phyloP scores from a whole-genome alignment of 2,329 filamentous ascomycete species.

The Hirsutella minnesotensis region DNA sequence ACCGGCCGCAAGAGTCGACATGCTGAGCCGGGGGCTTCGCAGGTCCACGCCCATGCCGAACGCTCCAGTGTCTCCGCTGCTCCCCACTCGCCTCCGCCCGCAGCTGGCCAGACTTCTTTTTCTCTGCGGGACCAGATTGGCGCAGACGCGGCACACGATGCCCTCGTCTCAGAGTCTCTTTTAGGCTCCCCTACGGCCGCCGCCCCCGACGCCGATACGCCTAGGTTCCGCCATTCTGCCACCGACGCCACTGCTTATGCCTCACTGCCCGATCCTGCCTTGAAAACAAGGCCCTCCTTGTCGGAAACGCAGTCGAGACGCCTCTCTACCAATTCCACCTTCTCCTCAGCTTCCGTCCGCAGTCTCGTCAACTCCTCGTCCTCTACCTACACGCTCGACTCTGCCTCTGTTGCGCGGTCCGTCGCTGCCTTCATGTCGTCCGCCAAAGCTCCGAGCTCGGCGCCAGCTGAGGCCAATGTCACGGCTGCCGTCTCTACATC shows the following conservation, averaged over 20 bases:
- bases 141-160: slow-evolving; percentile 29
- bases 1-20: slow-evolving; percentile 42
- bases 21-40: slow-evolving; percentile 47
- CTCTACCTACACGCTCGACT: slow-evolving; percentile 43
- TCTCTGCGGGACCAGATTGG: slow-evolving; percentile 28
- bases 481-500: slow-evolving; percentile 28
- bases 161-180: slow-evolving; percentile 23
- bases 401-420: slow-evolving; percentile 26
- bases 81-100: slow-evolving; percentile 36
- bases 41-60: slow-evolving; percentile 43
- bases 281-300: slow-evolving; percentile 32
- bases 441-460: slow-evolving; percentile 25
- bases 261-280: slow-evolving; percentile 36
- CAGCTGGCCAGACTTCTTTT: slow-evolving; percentile 29
- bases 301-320: slow-evolving; percentile 48
- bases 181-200: slow-evolving; percentile 23
- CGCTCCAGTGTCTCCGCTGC: slow-evolving; percentile 50
- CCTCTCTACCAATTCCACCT: slow-evolving; percentile 61
- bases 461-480: slow-evolving; percentile 40
- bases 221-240: slow-evolving; percentile 26
- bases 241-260: slow-evolving; percentile 13
- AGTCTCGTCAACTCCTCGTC: slow-evolving; percentile 35
- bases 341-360: slow-evolving; percentile 53
- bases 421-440: slow-evolving; percentile 32
- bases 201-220: slow-evolving; percentile 36